These are phyloP conservation scores for Zasmidium cellare DNA, from an alignment of 2,329 filamentous ascomycete genomes.

Conservation along the genomic window DNA sequence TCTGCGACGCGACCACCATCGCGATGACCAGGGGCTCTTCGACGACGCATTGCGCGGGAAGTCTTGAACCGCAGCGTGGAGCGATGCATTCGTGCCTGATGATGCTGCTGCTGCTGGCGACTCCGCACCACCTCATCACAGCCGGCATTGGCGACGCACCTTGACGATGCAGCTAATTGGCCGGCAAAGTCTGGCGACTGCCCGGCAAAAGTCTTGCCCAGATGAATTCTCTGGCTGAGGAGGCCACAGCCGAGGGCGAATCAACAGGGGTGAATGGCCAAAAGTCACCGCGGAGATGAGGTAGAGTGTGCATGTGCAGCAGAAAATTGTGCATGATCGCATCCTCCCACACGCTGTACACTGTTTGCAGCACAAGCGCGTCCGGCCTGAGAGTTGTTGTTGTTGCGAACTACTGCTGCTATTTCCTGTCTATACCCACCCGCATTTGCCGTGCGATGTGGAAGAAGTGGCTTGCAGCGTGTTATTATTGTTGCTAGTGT, in stretches of 20 bases:
- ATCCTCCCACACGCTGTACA: neutral
- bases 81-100: constrained; percentile 9
- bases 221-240: neutral
- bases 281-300: neutral
- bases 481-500: neutral
- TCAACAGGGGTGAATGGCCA: neutral
- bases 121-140: neutral
- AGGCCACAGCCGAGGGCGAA: neutral
- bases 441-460: neutral
- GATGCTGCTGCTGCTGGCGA: too few species aligned
- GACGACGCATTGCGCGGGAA: neutral
- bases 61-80: neutral
- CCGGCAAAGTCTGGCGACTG: neutral
- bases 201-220: neutral
- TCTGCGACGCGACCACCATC: neutral
- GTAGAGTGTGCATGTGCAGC: neutral
- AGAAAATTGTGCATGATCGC: neutral
- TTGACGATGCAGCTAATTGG: constrained; percentile 6
- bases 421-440: neutral
- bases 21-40: constrained; percentile 1
- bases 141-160: constrained; percentile 9
- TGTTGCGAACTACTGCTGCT: neutral
- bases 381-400: too few species aligned
- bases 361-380: too few species aligned
- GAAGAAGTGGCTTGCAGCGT: neutral